Evolutionary conservation across 2,329 filamentous ascomycete genomes (phyloP).

Genomic region (Epichloe aotearoae): DNA sequence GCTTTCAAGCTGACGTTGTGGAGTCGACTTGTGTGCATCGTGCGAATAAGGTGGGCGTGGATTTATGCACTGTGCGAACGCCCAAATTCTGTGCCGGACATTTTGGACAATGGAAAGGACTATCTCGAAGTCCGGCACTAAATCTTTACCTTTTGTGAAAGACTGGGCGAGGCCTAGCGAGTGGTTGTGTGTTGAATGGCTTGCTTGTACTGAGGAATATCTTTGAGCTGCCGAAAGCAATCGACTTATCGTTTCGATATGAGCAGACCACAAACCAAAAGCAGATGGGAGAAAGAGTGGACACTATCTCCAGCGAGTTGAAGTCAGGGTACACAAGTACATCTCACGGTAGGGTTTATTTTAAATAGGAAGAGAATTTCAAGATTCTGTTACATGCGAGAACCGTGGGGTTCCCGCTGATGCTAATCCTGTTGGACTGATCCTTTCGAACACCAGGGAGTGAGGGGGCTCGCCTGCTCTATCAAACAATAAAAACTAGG

Average conservation of each 20-base stretch:
- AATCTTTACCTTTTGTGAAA: too few species aligned
- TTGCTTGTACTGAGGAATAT: too few species aligned
- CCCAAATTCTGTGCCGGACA: too few species aligned
- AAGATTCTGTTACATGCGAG: neutral
- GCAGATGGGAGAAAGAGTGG: neutral
- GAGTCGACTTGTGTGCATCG: neutral
- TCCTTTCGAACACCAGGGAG: neutral
- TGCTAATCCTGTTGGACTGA: neutral
- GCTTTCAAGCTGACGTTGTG: neutral
- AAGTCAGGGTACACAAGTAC: neutral
- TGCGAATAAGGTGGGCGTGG: neutral
- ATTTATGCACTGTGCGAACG: neutral
- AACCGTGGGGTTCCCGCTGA: neutral
- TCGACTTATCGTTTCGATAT: too few species aligned
- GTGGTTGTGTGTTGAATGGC: too few species aligned
- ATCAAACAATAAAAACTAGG: neutral
- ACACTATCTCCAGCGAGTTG: neutral
- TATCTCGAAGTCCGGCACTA: too few species aligned
- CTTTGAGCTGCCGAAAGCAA: too few species aligned
- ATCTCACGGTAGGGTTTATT: too few species aligned
- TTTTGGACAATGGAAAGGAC: too few species aligned
- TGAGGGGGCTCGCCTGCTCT: neutral
- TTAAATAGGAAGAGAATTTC: neutral
- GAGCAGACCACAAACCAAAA: neutral
- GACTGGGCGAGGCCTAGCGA: too few species aligned